phyloP scores from a whole-genome alignment of 1,139 yeast species.

The Zygoascus sp. region DNA sequence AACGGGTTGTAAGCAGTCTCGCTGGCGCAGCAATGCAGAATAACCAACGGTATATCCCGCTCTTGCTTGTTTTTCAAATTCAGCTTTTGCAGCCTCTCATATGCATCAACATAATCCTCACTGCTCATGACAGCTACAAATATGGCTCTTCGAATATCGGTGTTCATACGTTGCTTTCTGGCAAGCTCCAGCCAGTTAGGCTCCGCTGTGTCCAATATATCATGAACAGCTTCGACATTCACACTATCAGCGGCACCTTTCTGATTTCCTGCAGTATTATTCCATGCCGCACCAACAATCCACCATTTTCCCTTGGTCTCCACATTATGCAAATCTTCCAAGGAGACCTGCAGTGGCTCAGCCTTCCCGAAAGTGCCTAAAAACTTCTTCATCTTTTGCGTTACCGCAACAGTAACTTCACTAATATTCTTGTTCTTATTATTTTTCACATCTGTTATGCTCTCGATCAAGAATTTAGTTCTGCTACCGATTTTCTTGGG shows the following conservation, averaged over 20 bases:
- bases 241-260: slow-evolving; percentile 21
- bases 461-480: slow-evolving; percentile 77
- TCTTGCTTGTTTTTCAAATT: slow-evolving; percentile 78
- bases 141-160: slow-evolving; percentile 89
- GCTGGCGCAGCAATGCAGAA: slow-evolving; percentile 78
- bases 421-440: slow-evolving; percentile 63
- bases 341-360: slow-evolving; percentile 80
- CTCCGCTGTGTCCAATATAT: slow-evolving; percentile 60
- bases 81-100: slow-evolving; percentile 73
- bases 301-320: slow-evolving; percentile 94
- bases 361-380: slow-evolving; percentile 47
- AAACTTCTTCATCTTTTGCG: slow-evolving; percentile 62
- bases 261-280: slow-evolving; percentile 33
- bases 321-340: slow-evolving; percentile 74
- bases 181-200: slow-evolving; percentile 92
- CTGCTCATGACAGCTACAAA: slow-evolving; percentile 95
- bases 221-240: slow-evolving; percentile 41
- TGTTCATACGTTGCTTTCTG: slow-evolving; percentile 83
- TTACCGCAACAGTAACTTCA: slow-evolving; percentile 44
- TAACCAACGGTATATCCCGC: slow-evolving; percentile 78
- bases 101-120: slow-evolving; percentile 84
- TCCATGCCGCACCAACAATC: slow-evolving; percentile 98
- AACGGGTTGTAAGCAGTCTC: slow-evolving; percentile 89
- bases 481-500: slow-evolving; percentile 53
- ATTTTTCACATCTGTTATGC: slow-evolving; percentile 78